Base-by-base conservation (phyloP, 1,284 basidiomycete genomes). In the Moniliella sp. region DNA sequence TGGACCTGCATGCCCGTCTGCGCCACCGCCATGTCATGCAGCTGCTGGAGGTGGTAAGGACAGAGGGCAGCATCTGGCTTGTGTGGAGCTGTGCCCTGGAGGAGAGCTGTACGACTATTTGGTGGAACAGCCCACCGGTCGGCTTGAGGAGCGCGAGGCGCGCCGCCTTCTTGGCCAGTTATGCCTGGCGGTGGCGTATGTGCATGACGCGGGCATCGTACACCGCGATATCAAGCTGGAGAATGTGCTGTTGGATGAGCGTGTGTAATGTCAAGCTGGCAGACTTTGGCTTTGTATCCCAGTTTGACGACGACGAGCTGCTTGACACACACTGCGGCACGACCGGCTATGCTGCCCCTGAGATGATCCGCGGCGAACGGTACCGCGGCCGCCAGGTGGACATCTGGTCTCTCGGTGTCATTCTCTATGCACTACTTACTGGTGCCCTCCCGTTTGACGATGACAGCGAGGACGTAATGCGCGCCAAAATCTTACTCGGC, bases 361-460 rank as follows among this genome's bases (percentile, higher is more conserved):
- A 97, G 63, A 91, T 97, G 75, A 64, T 97, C 5, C 69, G 76
- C 42, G 78, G 79, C 4, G 73, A 74, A 60, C 83, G 75, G 60
- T 97, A 97, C 56, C 70, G 76, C 15, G 88, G 88, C 4, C 74
- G 78, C 58, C 78, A 93, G 68, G 83, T 93, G 28, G 88, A 94
- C 53, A 69, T 93, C 16, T 97, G 88, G 88, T 94, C 88, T 0
- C 67, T 94, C 18, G 88, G 88, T 2, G 72, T 97, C 39, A 94
- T 97, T 33, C 67, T 97, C 5, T 93, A 88, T 94, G 11, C 93
- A 88, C 94, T 11, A 67, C 67, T 94, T 21, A 86, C 81, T 0
- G 88, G 88, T 1, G 80, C 78, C 4, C 65, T 94, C n/a, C 88
- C 88, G 0, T 94, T 94, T 94, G 86, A 94, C 50, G 82, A 94